A percentile compares a stretch with the other conserved stretches of the same genome.
Conservation (phyloP, 495 filamentous ascomycete genomes). For the Cairneyella variabilis region DNA sequence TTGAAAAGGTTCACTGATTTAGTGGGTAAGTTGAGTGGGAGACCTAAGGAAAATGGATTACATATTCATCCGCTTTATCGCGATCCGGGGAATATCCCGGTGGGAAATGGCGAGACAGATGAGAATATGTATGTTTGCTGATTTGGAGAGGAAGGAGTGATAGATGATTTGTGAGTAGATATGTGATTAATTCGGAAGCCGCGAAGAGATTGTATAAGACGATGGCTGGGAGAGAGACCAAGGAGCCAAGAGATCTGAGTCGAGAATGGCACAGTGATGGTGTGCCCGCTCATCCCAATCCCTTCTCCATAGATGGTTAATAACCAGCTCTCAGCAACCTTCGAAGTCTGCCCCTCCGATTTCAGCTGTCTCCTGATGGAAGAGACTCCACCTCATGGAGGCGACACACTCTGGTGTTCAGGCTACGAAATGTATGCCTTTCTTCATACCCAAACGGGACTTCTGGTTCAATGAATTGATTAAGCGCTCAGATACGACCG, state of each 20-base stretch:
- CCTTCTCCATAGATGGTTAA: no score
- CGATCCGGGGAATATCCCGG: conserved; percentile 37
- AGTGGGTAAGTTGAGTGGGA: conserved; percentile 37
- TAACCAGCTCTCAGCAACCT: conserved; percentile 24
- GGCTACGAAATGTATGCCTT: conserved; percentile 37
- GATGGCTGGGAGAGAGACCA: conserved; percentile 27
- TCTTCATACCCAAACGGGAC: background rate
- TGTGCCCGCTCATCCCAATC: no score
- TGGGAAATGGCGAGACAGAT: conserved; percentile 37
- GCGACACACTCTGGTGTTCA: conserved; percentile 41
- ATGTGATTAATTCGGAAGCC: conserved; percentile 44
- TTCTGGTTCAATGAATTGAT: background rate
- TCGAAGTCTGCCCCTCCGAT: conserved; percentile 37
- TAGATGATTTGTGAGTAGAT: conserved; percentile 21
- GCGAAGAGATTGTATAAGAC: conserved; percentile 41
- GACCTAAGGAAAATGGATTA: conserved; percentile 37
- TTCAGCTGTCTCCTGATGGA: conserved; percentile 39
- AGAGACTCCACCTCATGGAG: conserved; percentile 35
- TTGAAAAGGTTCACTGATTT: conserved; percentile 38
- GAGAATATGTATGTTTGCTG: conserved; percentile 29
- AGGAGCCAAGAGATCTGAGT: conserved; percentile 34
- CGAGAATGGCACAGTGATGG: conserved; percentile 44
- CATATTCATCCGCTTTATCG: conserved; percentile 41
- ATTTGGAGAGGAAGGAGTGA: background rate
- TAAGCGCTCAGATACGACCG: conserved; percentile 28